Evolutionary conservation across 768 basidiomycete species (phyloP).

Genomic region (Leccinum barrowsii): DNA sequence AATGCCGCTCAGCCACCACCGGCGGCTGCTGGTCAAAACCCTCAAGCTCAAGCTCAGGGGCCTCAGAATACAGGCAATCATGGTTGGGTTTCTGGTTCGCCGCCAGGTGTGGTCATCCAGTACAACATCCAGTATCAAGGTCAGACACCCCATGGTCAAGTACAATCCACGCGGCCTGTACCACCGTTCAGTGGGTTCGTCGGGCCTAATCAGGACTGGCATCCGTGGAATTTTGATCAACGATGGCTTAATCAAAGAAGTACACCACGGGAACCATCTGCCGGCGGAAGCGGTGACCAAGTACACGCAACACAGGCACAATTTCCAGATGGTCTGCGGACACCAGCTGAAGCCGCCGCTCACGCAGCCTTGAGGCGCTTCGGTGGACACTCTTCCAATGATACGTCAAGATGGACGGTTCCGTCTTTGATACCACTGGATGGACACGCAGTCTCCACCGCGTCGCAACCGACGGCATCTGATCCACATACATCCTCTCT

Average conservation of each 20-base stretch:
- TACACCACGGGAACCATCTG: conserved; percentile 11
- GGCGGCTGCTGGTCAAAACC: conserved; percentile 28
- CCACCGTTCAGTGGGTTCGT: conserved; percentile 61
- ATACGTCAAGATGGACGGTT: conserved; percentile 20
- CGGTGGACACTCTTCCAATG: conserved; percentile 8
- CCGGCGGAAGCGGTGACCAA: neutral
- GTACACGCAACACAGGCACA: conserved; percentile 6
- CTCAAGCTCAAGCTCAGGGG: conserved; percentile 23
- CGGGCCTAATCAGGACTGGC: conserved; percentile 64
- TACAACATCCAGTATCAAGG: conserved; percentile 62
- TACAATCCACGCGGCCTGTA: conserved; percentile 34
- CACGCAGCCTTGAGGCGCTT: conserved; percentile 62
- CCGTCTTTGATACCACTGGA: conserved; percentile 28
- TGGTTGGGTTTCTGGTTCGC: conserved; percentile 34
- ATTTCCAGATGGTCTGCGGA: conserved; percentile 13
- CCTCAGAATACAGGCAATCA: conserved; percentile 32
- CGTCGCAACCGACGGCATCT: conserved; percentile 1
- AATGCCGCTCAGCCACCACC: conserved; percentile 43
- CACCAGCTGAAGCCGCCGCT: conserved; percentile 56
- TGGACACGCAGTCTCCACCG: neutral
- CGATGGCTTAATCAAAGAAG: conserved; percentile 26
- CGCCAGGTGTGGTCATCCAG: conserved; percentile 53
- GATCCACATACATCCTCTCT: conserved; percentile 11
- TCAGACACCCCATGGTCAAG: conserved; percentile 34
- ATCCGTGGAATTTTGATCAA: conserved; percentile 51